Evolutionary conservation across 257 asterid species (phyloP), one percentile per base, ranked within the genome.

Genomic region (Ilex aquifolium): DNA sequence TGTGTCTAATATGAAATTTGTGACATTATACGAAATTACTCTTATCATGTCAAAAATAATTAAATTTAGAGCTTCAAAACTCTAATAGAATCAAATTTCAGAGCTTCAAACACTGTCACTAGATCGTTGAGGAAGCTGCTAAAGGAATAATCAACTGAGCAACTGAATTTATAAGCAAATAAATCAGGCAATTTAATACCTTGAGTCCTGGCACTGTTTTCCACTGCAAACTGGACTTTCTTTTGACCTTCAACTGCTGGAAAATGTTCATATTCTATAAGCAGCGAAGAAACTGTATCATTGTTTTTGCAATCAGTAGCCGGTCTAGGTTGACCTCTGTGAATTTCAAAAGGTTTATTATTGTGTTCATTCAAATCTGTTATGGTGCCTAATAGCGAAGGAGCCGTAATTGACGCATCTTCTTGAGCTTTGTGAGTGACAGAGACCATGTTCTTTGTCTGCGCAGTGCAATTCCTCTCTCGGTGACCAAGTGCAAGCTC

Each of bases 211-310:
- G 79, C 71, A 72, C 71, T 64, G 61, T 54, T 72, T 60, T 67
- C 71, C 10, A 74, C 55, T 56, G 88, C 79, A 74, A 84, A 88
- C 60, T 88, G 96, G 71, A 91, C 95, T 82, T 79, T 86, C 83
- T 84, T 88, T 72, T 76, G 91, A 64, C 81, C 88, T 69, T 78
- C 91, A 40, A 70, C 78, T 63, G 44, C 53, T 32, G 68, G 71
- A 62, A 63, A 72, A 59, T 64, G 73, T 62, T 72, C 82, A 49
- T 68, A 59, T 53, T 73, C 78, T 48, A 53, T 46, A 39, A 70
- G 53, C 21, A 66, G 63, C 57, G 87, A 80, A 74, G 81, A 81
- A 81, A 72, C 76, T 40, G 78, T 71, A 59, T 65, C 64, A 32
- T 72, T 76, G 72, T 65, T 74, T 71, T 60, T 65, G 44, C 63